phyloP scores from a whole-genome alignment of 2,329 filamentous ascomycete genomes.

The Leptographium radiaticola region DNA sequence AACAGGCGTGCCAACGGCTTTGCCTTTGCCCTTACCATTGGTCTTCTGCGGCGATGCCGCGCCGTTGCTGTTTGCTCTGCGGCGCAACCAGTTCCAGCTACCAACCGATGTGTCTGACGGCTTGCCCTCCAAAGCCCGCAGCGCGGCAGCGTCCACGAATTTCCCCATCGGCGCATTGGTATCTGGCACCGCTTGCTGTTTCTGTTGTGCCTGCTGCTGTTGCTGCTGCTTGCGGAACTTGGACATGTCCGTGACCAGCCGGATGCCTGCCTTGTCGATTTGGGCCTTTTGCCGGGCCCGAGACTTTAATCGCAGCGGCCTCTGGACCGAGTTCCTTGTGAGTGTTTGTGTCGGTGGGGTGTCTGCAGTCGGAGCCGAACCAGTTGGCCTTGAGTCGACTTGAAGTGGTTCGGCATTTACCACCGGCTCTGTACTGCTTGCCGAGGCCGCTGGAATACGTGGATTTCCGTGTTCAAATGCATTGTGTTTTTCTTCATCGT shows the following conservation, averaged over 20 bases:
- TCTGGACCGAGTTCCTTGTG: constrained; percentile 22
- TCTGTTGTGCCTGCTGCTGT: constrained; percentile 20
- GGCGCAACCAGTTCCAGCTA: constrained; percentile 43
- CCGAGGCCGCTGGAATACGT: background rate
- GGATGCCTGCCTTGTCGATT: constrained; percentile 51
- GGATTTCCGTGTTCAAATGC: background rate
- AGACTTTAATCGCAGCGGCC: constrained; percentile 38
- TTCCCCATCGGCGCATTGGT: constrained; percentile 22
- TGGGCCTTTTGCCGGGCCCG: constrained; percentile 47
- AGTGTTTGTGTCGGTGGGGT: background rate
- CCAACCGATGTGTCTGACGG: constrained; percentile 40
- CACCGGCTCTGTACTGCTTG: constrained; percentile 13
- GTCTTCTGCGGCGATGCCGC: constrained; percentile 11
- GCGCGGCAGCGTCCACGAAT: constrained; percentile 45
- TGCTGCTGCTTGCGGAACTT: constrained; percentile 29
- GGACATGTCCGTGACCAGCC: constrained; percentile 56
- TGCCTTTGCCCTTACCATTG: background rate
- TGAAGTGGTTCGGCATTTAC: background rate
- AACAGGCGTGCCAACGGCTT: constrained; percentile 7
- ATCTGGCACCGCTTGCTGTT: constrained; percentile 14
- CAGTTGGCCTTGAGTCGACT: background rate
- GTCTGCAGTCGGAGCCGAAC: constrained; percentile 18
- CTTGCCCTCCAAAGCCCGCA: constrained; percentile 45
- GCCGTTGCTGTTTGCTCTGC: constrained; percentile 19
- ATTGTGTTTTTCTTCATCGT: constrained; percentile 31